phyloP scores from a whole-genome alignment of 2,329 filamentous ascomycete species.

The Dactylellina drechsleri region DNA sequence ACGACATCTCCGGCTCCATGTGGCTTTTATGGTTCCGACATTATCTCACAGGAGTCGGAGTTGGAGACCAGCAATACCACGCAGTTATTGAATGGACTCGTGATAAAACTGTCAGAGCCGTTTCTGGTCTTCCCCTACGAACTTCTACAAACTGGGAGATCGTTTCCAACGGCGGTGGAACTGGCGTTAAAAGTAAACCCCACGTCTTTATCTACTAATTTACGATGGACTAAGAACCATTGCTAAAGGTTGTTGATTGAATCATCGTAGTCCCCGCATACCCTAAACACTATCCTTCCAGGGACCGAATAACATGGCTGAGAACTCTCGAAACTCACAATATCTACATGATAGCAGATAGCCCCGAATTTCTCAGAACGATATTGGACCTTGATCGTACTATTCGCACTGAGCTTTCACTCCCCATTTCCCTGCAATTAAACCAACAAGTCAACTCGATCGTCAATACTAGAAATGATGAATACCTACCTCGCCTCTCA shows the following conservation, averaged over 20 bases:
- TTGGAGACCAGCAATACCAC: constrained; percentile 49
- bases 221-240: not conserved
- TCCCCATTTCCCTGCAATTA: constrained; percentile 24
- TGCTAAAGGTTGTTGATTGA: constrained; percentile 6
- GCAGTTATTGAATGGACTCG: constrained; percentile 50
- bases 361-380: constrained; percentile 50
- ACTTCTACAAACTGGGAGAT: constrained; percentile 52
- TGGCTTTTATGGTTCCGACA: constrained; percentile 53
- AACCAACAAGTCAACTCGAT: constrained; percentile 28
- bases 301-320: constrained; percentile 49
- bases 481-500: constrained; percentile 53
- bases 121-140: constrained; percentile 46
- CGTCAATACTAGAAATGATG: constrained; percentile 40
- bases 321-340: constrained; percentile 52
- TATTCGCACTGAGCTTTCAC: constrained; percentile 32
- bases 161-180: constrained; percentile 41
- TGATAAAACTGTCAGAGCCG: constrained; percentile 46
- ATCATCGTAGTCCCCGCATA: constrained; percentile 38
- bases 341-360: constrained; percentile 49
- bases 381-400: constrained; percentile 46
- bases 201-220: not conserved
- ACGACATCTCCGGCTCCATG: constrained; percentile 50
- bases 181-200: constrained; percentile 42
- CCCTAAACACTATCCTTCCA: constrained; percentile 51
- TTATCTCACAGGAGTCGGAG: constrained; percentile 47